Evolutionary conservation across 805 yeast species (phyloP), one percentile per base, ranked within the genome.

Genomic region (Myxozyma mucilagina): DNA sequence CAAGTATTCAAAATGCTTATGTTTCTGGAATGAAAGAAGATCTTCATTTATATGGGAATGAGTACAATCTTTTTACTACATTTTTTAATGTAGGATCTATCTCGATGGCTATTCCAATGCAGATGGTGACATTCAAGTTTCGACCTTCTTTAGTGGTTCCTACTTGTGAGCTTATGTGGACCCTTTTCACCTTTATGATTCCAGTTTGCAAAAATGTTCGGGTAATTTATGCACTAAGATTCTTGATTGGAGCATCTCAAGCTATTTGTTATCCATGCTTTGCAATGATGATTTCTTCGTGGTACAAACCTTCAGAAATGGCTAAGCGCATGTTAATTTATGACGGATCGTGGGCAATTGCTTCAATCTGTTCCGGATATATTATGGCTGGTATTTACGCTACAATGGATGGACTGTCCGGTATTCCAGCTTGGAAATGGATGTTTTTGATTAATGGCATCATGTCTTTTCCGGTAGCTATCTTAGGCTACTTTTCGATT

Each of bases 371-470:
- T 18, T 78, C 87, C 0, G 87, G 89, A 47, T 80, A 84, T 62
- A 75, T 87, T 44, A 86, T 85, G 67, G 82, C 87, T n/a, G 82
- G 86, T 11, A 78, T 85, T 31, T 80, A 75, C 59, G 68, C 77
- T 29, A 67, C 73, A 44, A 70, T 87, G 67, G 73, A 78, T 57
- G 89, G 87, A 39, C 74, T 70, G 9, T 68, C 71, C 48, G 90
- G 90, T 0, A 73, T 82, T 10, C 78, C 79, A 6, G 84, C 89
- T 10, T 87, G 90, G 90, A 79, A 85, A 75, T 87, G 90, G 90
- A 82, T 84, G 70, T 87, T 84, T 68, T 81, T 87, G 49, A 78
- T 87, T 62, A 89, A 86, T 70, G 86, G 86, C 14, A 68, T 82
- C 50, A 79, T 87, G 53, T 82, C 87, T 5, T 78, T 2, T 80